These are phyloP conservation scores for Trichoderma gamsii DNA, from an alignment of 495 filamentous ascomycete genomes.

Conservation along the genomic window DNA sequence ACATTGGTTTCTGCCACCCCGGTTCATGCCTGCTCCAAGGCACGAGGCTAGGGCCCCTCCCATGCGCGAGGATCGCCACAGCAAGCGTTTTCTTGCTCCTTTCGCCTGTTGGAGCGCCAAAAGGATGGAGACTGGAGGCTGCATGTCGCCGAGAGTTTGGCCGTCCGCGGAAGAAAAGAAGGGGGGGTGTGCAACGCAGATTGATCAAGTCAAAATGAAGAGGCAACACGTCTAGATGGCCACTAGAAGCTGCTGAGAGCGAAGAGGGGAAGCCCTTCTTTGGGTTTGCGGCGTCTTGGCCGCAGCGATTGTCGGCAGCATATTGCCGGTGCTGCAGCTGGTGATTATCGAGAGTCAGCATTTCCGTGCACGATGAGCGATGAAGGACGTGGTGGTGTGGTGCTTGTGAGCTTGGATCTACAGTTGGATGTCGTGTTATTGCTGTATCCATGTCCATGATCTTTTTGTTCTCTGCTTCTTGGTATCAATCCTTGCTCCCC, in stretches of 20 bases:
- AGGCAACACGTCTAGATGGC: conserved; percentile 1
- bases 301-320: not conserved
- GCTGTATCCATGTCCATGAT: too few species aligned
- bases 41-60: not conserved
- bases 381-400: not conserved
- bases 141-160: conserved; percentile 13
- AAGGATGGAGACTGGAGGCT: not conserved
- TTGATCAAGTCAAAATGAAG: not conserved
- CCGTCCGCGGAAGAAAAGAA: not conserved
- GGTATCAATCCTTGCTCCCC: too few species aligned
- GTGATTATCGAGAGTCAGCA: not conserved
- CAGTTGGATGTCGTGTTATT: too few species aligned
- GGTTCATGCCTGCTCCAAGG: conserved; percentile 1
- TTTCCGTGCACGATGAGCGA: not conserved
- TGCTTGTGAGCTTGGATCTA: too few species aligned
- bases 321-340: not conserved
- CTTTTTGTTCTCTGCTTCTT: too few species aligned
- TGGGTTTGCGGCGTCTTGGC: not conserved
- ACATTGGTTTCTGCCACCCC: not conserved
- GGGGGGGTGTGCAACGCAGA: not conserved
- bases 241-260: conserved; percentile 10
- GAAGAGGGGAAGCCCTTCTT: not conserved
- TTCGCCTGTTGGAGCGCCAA: not conserved
- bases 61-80: conserved; percentile 3
- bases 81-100: not conserved